A percentile compares a stretch with the other conserved stretches of the same genome.
These are phyloP conservation scores for Aspergillus transmontanensis DNA, from an alignment of 2,329 filamentous ascomycete species.

Conservation along the genomic window DNA sequence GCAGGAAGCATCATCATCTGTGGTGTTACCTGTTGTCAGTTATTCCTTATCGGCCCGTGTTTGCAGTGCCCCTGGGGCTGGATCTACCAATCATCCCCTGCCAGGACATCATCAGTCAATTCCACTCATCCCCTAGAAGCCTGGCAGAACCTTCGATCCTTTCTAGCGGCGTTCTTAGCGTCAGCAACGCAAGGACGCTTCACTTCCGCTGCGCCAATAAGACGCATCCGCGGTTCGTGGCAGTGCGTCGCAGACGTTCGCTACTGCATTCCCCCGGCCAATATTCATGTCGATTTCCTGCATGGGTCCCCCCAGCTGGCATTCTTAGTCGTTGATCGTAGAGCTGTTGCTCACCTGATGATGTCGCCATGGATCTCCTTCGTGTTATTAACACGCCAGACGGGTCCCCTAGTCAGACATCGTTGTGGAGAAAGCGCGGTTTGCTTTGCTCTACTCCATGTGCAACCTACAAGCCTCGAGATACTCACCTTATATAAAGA, in stretches of 20 bases:
- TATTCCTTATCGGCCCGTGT: constrained; percentile 9
- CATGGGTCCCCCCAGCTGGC: constrained; percentile 13
- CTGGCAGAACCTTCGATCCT: constrained; percentile 21
- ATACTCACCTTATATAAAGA: neutral
- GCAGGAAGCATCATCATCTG: neutral
- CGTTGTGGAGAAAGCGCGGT: constrained; percentile 13
- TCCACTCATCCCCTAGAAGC: constrained; percentile 21
- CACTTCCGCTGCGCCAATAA: constrained; percentile 18
- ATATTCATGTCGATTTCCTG: constrained; percentile 8
- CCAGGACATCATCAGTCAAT: neutral
- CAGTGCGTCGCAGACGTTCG: constrained; percentile 19
- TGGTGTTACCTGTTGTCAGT: neutral
- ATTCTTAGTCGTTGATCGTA: constrained; percentile 12
- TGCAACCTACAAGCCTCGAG: constrained; percentile 17
- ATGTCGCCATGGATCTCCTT: constrained; percentile 20
- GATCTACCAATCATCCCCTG: neutral
- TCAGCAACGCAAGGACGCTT: constrained; percentile 22
- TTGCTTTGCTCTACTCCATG: constrained; percentile 22
- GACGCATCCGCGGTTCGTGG: neutral
- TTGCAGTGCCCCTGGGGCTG: constrained; percentile 1
- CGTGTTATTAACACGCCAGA: constrained; percentile 17
- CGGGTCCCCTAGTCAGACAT: neutral
- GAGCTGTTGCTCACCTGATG: constrained; percentile 24
- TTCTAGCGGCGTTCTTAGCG: constrained; percentile 28
- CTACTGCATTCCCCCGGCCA: constrained; percentile 8